Evolutionary conservation across 352 stramenopile species (phyloP).

Genomic region (Phytophthora pisi): DNA sequence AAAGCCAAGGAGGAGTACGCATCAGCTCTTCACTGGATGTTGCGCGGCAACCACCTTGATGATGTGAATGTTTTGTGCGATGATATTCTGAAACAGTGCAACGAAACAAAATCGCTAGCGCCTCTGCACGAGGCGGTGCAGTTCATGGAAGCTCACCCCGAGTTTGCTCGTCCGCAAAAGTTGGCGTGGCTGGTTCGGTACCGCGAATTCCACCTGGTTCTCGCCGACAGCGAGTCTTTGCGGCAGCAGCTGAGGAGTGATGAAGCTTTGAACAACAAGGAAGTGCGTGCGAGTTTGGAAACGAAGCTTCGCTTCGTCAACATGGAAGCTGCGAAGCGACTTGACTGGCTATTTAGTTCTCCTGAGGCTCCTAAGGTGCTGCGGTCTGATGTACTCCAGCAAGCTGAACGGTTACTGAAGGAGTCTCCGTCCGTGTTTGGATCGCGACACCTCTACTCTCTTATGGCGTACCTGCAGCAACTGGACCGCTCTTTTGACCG

Average conservation of each 20-base stretch:
- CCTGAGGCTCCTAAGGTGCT: conserved; percentile 50
- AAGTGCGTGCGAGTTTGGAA: conserved; percentile 39
- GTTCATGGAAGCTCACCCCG: conserved; percentile 58
- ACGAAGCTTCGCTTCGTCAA: conserved; percentile 62
- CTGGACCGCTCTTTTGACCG: conserved; percentile 72
- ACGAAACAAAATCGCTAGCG: conserved; percentile 38
- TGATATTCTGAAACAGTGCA: conserved; percentile 56
- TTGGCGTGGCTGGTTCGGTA: conserved; percentile 72
- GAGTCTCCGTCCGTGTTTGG: conserved; percentile 56
- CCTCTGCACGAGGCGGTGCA: conserved; percentile 72
- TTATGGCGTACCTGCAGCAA: conserved; percentile 68
- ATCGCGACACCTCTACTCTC: conserved; percentile 59
- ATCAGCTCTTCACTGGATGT: conserved; percentile 66
- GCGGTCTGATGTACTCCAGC: conserved; percentile 45
- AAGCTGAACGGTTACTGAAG: conserved; percentile 59
- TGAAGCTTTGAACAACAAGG: conserved; percentile 19
- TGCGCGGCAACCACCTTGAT: conserved; percentile 63
- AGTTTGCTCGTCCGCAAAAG: conserved; percentile 53
- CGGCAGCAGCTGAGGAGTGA: conserved; percentile 31
- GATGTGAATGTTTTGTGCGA: conserved; percentile 66
- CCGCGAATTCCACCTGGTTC: conserved; percentile 69
- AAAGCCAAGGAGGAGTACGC: conserved; percentile 47
- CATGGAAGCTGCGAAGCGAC: conserved; percentile 62
- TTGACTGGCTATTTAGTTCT: conserved; percentile 58
- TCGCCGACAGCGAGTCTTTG: conserved; percentile 67